Base-by-base conservation (phyloP, 2,329 filamentous ascomycete genomes). In the Fusarium clavum region DNA sequence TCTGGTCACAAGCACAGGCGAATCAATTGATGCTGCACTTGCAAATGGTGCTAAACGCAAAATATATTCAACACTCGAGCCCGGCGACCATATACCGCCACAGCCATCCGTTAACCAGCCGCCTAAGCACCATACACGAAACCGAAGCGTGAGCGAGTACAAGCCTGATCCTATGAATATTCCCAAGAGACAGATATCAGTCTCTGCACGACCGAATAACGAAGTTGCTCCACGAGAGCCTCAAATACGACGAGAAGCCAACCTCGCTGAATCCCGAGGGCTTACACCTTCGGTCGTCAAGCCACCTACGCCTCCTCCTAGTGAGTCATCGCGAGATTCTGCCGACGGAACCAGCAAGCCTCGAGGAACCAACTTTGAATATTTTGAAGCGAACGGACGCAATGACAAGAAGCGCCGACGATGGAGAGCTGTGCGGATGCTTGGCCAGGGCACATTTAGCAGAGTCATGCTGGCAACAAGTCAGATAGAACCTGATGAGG, bases 401-500 rank as follows among this genome's bases (percentile, higher is more conserved):
- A 83, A 86, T 52, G 89, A 93, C 62, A 82, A 88, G 70, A 94
- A 94, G 78, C 85, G 89, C 22, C 89, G 91, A 60, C 86, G 89
- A 70, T 99, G 96, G 90, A 88, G 92, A 71, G 92, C 91, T 14
- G 82, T 99, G 41, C 91, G 92, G 62, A 83, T 91, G 70, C 86
- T 99, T 8, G 96, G 96, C 8, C 93, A 97, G 75, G 96, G 96
- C 40, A 98, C 96, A 1, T 99, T 99, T 79, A 98, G 94, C 78
- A 93, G 93, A 76, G 96, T 99, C 22, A 91, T 97, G 81, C 85
- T 99, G 44, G 96, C 94, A 7, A 97, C 94, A 13, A 94, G 92
- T 75, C 90, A 97, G 77, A 86, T 89, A 43, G 80, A 83, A 13
- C 78, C 84, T 12, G 84, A 86, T 1, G 84, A 86, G 40, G 82